phyloP scores from a whole-genome alignment of 371 early-diverging fungal genomes.

The Aphelidium insulamus region DNA sequence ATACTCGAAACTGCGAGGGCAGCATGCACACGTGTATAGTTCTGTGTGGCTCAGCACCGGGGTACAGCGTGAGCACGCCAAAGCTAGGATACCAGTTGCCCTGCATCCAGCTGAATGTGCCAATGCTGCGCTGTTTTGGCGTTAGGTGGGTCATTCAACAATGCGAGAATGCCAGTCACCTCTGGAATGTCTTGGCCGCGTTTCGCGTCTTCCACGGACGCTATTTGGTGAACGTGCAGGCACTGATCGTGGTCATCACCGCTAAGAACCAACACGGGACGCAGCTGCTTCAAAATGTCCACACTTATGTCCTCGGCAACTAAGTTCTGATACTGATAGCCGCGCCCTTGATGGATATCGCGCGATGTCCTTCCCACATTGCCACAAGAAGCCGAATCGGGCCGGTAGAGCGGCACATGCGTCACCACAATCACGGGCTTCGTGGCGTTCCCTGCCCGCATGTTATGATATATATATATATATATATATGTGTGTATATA shows the following conservation, averaged over 20 bases:
- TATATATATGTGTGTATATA: no score
- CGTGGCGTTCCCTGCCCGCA: no score
- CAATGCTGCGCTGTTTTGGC: conserved; percentile 17
- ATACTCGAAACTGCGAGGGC: no score
- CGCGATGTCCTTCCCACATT: conserved; percentile 16
- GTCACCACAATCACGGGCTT: conserved; percentile 37
- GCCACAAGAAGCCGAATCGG: conserved; percentile 42
- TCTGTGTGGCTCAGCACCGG: no score
- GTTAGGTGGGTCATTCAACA: no score
- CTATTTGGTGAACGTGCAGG: conserved; percentile 16
- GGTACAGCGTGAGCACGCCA: conserved; percentile 16
- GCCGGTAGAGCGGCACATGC: conserved; percentile 58
- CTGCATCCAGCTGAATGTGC: conserved; percentile 29
- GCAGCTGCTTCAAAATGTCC: conserved; percentile 27
- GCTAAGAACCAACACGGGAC: conserved; percentile 48
- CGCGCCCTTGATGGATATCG: conserved; percentile 24
- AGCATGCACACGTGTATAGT: no score
- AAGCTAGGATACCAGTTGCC: conserved; percentile 28
- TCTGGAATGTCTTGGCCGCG: background rate
- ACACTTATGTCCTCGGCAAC: conserved; percentile 23
- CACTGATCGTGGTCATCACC: conserved; percentile 91
- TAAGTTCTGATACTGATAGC: conserved; percentile 72
- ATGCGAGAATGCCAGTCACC: no score
- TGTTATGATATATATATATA: no score
- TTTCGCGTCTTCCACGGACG: background rate